phyloP scores from a whole-genome alignment of 1,284 basidiomycete genomes.

The Cryptococcus floricola region DNA sequence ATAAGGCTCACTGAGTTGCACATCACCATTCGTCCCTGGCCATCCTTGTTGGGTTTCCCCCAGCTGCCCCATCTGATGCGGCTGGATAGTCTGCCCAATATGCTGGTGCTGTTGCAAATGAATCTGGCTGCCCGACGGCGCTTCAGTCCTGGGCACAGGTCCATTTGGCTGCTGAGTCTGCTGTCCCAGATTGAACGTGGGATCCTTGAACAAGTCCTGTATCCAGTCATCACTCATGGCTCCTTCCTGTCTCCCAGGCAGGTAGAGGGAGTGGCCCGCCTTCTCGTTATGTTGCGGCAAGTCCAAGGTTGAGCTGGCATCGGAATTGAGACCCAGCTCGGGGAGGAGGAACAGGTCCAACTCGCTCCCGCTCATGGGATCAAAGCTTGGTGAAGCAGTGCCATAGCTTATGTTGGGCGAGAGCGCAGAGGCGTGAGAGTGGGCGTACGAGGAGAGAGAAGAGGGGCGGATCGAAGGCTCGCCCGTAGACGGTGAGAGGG shows the following conservation, averaged over 20 bases:
- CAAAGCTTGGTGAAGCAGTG: slow-evolving; percentile 2
- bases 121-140: not conserved
- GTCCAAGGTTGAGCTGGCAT: not conserved
- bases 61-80: slow-evolving; percentile 4
- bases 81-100: slow-evolving; percentile 8
- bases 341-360: slow-evolving; percentile 36
- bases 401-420: slow-evolving; percentile 12
- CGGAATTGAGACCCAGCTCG: slow-evolving; percentile 1
- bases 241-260: slow-evolving; percentile 8
- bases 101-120: slow-evolving; percentile 4
- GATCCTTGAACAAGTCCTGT: slow-evolving; percentile 9
- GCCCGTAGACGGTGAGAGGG: slow-evolving; percentile 25
- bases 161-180: not conserved
- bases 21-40: not conserved
- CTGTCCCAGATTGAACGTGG: not conserved
- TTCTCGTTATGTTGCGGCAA: slow-evolving; percentile 3
- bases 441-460: slow-evolving; percentile 22
- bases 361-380: slow-evolving; percentile 27
- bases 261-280: slow-evolving; percentile 8
- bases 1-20: not conserved
- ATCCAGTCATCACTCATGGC: slow-evolving; percentile 7
- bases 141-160: slow-evolving; percentile 1
- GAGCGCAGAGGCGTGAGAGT: slow-evolving; percentile 29
- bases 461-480: slow-evolving; percentile 10
- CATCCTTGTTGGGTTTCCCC: too few relatives aligned